phyloP scores from a whole-genome alignment of 2,329 filamentous ascomycete genomes.

The Scolecobasidium constrictum region DNA sequence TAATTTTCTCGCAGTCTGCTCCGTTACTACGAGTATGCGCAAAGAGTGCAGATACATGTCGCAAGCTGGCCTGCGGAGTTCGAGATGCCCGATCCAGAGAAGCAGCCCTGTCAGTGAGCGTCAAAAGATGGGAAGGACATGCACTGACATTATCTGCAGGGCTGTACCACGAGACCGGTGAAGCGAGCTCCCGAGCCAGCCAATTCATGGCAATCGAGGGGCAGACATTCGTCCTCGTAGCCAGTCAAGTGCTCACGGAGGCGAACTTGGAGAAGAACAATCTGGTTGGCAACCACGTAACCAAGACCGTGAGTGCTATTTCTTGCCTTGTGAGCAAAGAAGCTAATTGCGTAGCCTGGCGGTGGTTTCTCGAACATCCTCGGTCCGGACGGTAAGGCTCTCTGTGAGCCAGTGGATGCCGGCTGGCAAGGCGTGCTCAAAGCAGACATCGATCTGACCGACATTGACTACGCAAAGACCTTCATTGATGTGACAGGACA shows the following conservation, averaged over 20 bases:
- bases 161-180: conserved; percentile 14
- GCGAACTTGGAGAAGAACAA: conserved; percentile 30
- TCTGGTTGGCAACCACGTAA: conserved; percentile 24
- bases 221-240: conserved; percentile 30
- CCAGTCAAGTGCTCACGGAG: conserved; percentile 30
- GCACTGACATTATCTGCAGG: conserved; percentile 1
- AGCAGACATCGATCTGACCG: conserved; percentile 26
- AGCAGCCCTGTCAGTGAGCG: conserved; percentile 10
- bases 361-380: conserved; percentile 24
- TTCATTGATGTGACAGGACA: conserved; percentile 14
- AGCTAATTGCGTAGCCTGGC: conserved; percentile 10
- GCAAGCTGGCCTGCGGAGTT: conserved; percentile 17
- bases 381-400: conserved; percentile 19
- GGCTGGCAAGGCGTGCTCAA: conserved; percentile 26
- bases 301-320: conserved; percentile 12
- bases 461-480: conserved; percentile 15
- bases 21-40: conserved; percentile 17
- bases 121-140: neutral
- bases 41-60: conserved; percentile 18
- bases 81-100: conserved; percentile 13
- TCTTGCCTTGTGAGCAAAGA: neutral
- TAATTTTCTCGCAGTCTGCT: conserved; percentile 11
- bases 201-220: conserved; percentile 35
- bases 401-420: conserved; percentile 17
- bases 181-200: conserved; percentile 18